A percentile compares a stretch with the other conserved stretches of the same genome.
phyloP scores from a whole-genome alignment of 2,329 filamentous ascomycete species.

The Zymoseptoria ardabiliae region DNA sequence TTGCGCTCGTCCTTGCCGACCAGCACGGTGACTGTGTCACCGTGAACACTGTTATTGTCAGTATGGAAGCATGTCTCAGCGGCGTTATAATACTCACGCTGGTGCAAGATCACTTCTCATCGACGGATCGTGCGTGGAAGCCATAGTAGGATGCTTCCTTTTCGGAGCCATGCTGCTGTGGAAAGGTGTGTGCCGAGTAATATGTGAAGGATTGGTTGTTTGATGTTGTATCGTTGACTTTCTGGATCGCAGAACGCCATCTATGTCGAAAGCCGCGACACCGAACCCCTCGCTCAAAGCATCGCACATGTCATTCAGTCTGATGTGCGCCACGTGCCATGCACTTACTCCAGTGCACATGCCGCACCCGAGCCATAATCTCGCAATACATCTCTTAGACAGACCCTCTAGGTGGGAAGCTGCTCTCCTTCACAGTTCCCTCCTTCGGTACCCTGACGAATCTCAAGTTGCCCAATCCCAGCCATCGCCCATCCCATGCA shows the following conservation, averaged over 20 bases:
- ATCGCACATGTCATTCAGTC: background rate
- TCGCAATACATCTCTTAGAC: constrained; percentile 16
- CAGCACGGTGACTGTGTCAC: background rate
- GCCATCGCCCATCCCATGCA: constrained; percentile 78
- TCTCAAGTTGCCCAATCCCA: constrained; percentile 64
- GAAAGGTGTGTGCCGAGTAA: background rate
- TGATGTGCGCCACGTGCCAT: background rate
- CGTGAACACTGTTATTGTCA: constrained; percentile 1
- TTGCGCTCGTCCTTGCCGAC: background rate
- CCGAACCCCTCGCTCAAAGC: background rate
- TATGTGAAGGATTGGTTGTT: background rate
- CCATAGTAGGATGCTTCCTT: background rate
- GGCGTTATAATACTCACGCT: background rate
- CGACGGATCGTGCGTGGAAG: background rate
- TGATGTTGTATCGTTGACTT: background rate
- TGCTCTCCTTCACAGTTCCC: constrained; percentile 60
- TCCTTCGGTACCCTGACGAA: constrained; percentile 67
- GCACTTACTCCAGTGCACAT: background rate
- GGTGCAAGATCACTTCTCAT: background rate
- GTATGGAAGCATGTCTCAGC: background rate
- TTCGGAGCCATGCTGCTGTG: background rate
- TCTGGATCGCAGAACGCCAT: too few relatives aligned
- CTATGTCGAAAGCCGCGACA: background rate
- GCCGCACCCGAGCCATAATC: background rate
- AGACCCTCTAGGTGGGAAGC: constrained; percentile 61